A percentile compares a stretch with the other conserved stretches of the same genome.
Evolutionary conservation across 2,329 filamentous ascomycete species (phyloP).

Genomic region (Periconia sp.): DNA sequence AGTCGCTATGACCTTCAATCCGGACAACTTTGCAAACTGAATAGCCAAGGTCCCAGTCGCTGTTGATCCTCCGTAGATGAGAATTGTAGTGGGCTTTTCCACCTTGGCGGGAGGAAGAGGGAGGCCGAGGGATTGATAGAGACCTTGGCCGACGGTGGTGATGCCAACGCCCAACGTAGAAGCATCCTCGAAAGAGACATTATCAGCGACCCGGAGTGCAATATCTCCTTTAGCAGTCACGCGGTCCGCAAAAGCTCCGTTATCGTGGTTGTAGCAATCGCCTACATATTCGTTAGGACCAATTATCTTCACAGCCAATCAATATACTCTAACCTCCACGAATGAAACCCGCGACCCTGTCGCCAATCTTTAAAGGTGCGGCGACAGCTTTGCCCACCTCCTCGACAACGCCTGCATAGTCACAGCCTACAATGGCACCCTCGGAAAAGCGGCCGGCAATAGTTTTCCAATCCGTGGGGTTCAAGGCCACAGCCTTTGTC

Average conservation of each 20-base stretch:
- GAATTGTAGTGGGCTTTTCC: slow-evolving; percentile 44
- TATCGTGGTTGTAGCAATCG: slow-evolving; percentile 45
- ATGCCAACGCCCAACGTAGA: slow-evolving; percentile 60
- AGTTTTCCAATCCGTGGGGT: slow-evolving; percentile 63
- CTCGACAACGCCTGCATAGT: slow-evolving; percentile 61
- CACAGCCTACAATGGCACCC: slow-evolving; percentile 57
- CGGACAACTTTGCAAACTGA: slow-evolving; percentile 56
- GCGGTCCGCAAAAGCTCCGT: slow-evolving; percentile 63
- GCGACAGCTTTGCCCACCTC: slow-evolving; percentile 58
- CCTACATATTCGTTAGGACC: slow-evolving; percentile 18
- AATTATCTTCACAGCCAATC: neutral
- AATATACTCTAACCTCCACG: slow-evolving; percentile 51
- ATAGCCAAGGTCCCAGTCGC: slow-evolving; percentile 58
- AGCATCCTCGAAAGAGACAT: slow-evolving; percentile 59
- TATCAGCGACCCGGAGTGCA: slow-evolving; percentile 55
- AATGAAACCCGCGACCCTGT: slow-evolving; percentile 58
- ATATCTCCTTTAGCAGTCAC: slow-evolving; percentile 59
- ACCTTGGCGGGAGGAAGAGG: slow-evolving; percentile 54
- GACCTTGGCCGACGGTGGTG: slow-evolving; percentile 57
- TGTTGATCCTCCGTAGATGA: slow-evolving; percentile 60
- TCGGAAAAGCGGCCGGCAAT: slow-evolving; percentile 37
- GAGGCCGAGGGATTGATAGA: slow-evolving; percentile 53
- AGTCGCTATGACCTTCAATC: slow-evolving; percentile 53
- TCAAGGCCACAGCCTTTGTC: slow-evolving; percentile 59
- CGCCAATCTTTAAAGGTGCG: slow-evolving; percentile 56